Percentiles rank a stretch among this genome's conserved stretches.
These are phyloP conservation scores for Debaryomyces singareniensis DNA, from an alignment of 1,139 yeast species.

Conservation along the genomic window DNA sequence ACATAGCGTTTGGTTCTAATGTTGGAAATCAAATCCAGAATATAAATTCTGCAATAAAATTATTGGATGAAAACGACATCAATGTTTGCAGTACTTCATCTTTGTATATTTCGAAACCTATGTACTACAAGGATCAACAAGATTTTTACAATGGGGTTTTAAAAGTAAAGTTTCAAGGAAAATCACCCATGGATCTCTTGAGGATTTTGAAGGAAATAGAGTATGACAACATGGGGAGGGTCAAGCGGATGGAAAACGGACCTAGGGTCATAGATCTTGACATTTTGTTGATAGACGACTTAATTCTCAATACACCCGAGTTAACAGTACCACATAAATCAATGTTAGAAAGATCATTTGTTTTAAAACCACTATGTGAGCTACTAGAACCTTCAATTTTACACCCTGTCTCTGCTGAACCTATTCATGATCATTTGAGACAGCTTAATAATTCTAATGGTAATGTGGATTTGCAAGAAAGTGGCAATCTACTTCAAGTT, in stretches of 20 bases:
- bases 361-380: conserved; percentile 82
- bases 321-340: conserved; percentile 80
- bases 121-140: conserved; percentile 79
- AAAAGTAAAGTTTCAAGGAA: conserved; percentile 43
- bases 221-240: conserved; percentile 61
- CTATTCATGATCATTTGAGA: conserved; percentile 60
- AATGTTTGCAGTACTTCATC: conserved; percentile 61
- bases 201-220: conserved; percentile 67
- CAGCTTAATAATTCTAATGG: conserved; percentile 41
- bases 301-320: conserved; percentile 46
- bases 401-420: conserved; percentile 84
- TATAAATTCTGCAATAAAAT: conserved; percentile 51
- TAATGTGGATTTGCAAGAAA: conserved; percentile 33
- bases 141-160: conserved; percentile 82
- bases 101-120: conserved; percentile 82
- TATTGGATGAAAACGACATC: conserved; percentile 39
- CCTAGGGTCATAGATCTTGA: conserved; percentile 90
- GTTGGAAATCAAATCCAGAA: conserved; percentile 64
- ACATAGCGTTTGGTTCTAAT: conserved; percentile 86
- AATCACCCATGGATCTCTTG: conserved; percentile 61
- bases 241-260: conserved; percentile 79
- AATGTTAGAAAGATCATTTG: conserved; percentile 87
- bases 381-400: conserved; percentile 54
- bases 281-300: conserved; percentile 65
- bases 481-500: conserved; percentile 36